These are phyloP conservation scores for Corylus heterophylla DNA, from an alignment of 306 rosid genomes.

Conservation along the genomic window DNA sequence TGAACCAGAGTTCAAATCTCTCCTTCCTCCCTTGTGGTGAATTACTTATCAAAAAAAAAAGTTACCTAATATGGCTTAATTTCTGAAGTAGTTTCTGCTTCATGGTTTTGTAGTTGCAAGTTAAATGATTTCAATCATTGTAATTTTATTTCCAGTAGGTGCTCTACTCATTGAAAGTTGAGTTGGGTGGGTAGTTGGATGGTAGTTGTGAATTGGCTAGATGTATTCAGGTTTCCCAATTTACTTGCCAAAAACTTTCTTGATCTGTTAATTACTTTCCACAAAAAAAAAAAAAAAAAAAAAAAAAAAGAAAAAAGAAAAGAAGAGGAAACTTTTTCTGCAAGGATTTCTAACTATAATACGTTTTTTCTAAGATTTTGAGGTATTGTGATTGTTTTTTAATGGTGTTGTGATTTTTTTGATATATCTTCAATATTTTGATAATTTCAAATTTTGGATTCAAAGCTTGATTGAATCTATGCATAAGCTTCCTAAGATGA, in stretches of 20 bases:
- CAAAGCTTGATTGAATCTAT: constrained; percentile 5
- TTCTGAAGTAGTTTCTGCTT: background rate
- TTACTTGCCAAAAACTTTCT: constrained; percentile 21
- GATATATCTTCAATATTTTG: background rate
- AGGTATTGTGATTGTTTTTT: background rate
- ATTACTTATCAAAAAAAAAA: too few species aligned
- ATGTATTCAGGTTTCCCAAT: constrained; percentile 12
- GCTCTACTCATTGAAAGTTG: constrained; percentile 2
- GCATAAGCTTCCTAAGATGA: background rate
- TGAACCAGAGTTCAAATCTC: too few species aligned
- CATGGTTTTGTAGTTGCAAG: background rate
- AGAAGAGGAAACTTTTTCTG: background rate
- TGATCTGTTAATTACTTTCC: background rate
- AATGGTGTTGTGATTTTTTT: background rate
- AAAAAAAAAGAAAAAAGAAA: background rate
- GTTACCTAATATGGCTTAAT: background rate
- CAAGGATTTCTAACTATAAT: background rate
- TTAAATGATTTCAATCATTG: background rate
- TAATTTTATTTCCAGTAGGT: constrained; percentile 12
- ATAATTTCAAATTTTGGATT: background rate
- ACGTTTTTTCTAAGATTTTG: background rate
- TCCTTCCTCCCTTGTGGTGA: too few species aligned
- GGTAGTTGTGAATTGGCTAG: constrained; percentile 6
- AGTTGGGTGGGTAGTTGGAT: constrained; percentile 11
- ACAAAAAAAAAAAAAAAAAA: background rate